Evolutionary conservation across 805 yeast species (phyloP).

Genomic region (Saturnispora zaruensis): DNA sequence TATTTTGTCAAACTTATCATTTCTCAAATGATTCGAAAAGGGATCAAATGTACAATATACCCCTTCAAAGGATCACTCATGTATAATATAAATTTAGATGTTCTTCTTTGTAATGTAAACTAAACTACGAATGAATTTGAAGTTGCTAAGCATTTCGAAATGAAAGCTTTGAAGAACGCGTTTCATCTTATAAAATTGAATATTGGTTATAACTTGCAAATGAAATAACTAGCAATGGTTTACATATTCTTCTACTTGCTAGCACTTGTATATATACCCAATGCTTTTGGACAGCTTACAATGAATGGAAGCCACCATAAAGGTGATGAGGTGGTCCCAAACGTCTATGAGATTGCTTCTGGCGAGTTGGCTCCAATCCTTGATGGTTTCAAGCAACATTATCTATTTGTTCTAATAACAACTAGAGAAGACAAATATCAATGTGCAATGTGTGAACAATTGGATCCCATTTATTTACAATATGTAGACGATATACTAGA

Average conservation of each 20-base stretch:
- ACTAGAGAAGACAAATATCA: slow-evolving; percentile 35
- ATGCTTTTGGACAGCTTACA: background rate
- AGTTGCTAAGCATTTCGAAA: background rate
- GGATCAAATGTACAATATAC: background rate
- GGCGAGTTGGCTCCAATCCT: slow-evolving; percentile 33
- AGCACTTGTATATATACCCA: background rate
- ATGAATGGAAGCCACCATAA: background rate
- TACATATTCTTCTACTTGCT: background rate
- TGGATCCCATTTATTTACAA: slow-evolving; percentile 33
- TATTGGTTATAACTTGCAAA: background rate
- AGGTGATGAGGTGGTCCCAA: background rate
- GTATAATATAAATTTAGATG: background rate
- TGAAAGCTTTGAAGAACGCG: background rate
- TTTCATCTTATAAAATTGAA: background rate
- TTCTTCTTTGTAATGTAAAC: background rate
- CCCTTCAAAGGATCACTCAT: background rate
- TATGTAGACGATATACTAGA: slow-evolving; percentile 37
- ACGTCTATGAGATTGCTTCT: slow-evolving; percentile 26
- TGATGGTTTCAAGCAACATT: slow-evolving; percentile 44
- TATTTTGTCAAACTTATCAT: slow-evolving; percentile 12
- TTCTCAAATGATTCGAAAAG: slow-evolving; percentile 2
- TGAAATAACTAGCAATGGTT: background rate
- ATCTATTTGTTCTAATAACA: slow-evolving; percentile 44
- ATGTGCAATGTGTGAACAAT: slow-evolving; percentile 40
- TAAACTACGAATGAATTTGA: background rate